Conservation (phyloP, 768 basidiomycete genomes). For the Glaciozyma martinii region DNA sequence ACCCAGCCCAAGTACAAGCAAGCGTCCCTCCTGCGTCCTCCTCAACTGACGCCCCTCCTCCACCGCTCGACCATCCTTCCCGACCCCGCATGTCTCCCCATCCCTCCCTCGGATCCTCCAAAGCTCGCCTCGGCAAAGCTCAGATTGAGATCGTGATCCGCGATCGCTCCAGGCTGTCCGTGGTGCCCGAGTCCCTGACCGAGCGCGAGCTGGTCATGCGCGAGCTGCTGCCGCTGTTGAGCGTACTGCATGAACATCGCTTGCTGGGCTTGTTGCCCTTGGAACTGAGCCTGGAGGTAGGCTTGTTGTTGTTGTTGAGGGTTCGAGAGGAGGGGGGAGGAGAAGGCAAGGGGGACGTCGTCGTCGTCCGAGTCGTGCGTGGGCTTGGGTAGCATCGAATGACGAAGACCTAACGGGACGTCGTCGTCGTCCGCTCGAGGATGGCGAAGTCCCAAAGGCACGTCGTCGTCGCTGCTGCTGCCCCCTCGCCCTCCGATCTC, state of each 20-base stretch:
- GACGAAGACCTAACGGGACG: conserved; percentile 19
- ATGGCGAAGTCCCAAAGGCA: conserved; percentile 7
- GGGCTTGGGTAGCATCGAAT: not conserved
- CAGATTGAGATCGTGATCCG: too few species aligned
- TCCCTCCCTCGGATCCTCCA: too few species aligned
- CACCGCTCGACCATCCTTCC: conserved; percentile 21
- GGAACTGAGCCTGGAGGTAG: not conserved
- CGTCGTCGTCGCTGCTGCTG: conserved; percentile 11
- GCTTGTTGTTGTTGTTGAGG: not conserved
- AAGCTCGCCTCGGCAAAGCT: too few species aligned
- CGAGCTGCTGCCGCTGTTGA: conserved; percentile 1
- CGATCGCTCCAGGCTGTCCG: not conserved
- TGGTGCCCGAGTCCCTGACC: conserved; percentile 12
- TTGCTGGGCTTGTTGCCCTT: not conserved
- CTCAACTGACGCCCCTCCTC: conserved; percentile 8
- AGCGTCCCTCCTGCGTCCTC: not conserved
- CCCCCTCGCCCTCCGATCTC: not conserved
- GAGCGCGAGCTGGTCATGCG: conserved; percentile 13
- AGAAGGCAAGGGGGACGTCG: conserved; percentile 6
- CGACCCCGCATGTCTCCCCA: not conserved
- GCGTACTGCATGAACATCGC: not conserved
- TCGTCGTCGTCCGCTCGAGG: conserved; percentile 20
- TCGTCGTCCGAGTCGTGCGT: not conserved
- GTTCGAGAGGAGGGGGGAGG: not conserved
- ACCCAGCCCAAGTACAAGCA: not conserved